Conservation (phyloP, 768 basidiomycete genomes). For the Podaxis rugospora region DNA sequence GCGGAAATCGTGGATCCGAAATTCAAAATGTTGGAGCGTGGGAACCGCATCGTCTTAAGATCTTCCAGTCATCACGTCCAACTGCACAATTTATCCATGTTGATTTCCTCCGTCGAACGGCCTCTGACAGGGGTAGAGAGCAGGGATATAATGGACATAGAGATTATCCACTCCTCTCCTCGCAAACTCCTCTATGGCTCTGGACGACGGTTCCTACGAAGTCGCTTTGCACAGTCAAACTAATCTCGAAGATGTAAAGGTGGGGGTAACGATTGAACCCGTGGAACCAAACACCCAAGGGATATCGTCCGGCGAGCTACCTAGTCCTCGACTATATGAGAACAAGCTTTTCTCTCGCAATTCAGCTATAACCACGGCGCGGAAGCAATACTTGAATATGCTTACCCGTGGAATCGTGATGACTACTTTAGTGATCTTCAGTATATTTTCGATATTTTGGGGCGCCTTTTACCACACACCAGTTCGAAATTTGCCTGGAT, state of each 20-base stretch:
- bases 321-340: background rate
- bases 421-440: conserved; percentile 42
- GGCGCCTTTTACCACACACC: conserved; percentile 42
- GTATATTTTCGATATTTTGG: conserved; percentile 57
- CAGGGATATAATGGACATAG: background rate
- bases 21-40: no score
- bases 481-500: conserved; percentile 41
- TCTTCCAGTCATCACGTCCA: no score
- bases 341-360: background rate
- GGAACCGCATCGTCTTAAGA: no score
- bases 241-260: background rate
- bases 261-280: background rate
- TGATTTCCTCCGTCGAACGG: no score
- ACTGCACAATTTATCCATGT: no score
- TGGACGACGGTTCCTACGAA: background rate
- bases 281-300: background rate
- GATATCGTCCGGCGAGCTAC: background rate
- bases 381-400: conserved; percentile 41
- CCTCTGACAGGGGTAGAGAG: no score
- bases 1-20: no score
- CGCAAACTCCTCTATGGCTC: background rate
- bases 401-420: conserved; percentile 30
- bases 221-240: background rate
- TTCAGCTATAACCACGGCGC: conserved; percentile 15
- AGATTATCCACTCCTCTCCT: background rate